A percentile compares a stretch with the other conserved stretches of the same genome.
Conservation (phyloP, 2,329 filamentous ascomycete genomes). For the Trichoderma endophyticum region DNA sequence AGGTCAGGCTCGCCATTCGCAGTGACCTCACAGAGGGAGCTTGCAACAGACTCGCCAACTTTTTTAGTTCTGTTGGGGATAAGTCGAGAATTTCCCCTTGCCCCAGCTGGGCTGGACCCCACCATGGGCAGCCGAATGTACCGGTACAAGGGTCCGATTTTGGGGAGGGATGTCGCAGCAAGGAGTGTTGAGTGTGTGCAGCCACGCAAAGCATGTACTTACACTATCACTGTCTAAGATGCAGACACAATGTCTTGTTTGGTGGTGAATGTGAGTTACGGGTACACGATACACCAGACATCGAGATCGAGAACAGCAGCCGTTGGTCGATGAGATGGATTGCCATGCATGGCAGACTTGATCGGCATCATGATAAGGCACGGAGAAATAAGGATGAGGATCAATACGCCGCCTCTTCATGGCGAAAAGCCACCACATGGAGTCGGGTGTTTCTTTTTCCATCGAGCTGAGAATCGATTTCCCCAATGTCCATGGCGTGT, state of each 20-base stretch:
- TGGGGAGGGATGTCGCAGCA: not conserved
- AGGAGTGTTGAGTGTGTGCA: conserved; percentile 8
- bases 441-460: not conserved
- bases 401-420: not conserved
- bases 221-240: not conserved
- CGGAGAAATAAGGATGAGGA: not conserved
- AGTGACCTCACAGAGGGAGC: conserved; percentile 17
- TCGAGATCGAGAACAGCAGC: not conserved
- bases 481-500: not conserved
- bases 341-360: not conserved
- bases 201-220: not conserved
- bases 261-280: not conserved
- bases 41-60: conserved; percentile 23
- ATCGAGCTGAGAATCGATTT: not conserved
- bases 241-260: not conserved
- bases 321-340: not conserved
- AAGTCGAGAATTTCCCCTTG: conserved; percentile 21
- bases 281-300: not conserved
- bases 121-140: conserved; percentile 9
- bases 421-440: not conserved
- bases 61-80: conserved; percentile 46
- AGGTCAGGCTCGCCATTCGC: not conserved
- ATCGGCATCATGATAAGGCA: not conserved
- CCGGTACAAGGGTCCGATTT: conserved; percentile 3
- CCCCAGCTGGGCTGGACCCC: conserved; percentile 12